Conservation (phyloP, 2,329 filamentous ascomycete genomes). For the Fusarium equiseti region DNA sequence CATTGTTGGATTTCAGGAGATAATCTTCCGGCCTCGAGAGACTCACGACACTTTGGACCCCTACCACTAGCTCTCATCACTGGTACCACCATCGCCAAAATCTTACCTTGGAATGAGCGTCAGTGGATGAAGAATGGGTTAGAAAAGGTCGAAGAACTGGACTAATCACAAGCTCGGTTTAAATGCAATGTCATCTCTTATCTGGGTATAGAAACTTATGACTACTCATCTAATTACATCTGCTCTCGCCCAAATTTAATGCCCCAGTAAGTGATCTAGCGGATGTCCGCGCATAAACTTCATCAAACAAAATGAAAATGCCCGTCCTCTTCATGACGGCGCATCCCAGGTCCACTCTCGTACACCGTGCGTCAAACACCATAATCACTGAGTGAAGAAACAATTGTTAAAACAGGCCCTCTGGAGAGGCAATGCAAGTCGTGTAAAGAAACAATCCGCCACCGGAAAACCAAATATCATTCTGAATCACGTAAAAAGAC, state of each 20-base stretch:
- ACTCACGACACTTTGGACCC: conserved; percentile 89
- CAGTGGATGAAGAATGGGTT: conserved; percentile 63
- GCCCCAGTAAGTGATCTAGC: conserved; percentile 36
- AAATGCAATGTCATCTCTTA: conserved; percentile 46
- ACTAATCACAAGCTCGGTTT: conserved; percentile 22
- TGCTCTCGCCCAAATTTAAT: conserved; percentile 37
- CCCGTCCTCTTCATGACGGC: conserved; percentile 27
- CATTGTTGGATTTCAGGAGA: conserved; percentile 95
- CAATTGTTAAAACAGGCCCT: conserved; percentile 33
- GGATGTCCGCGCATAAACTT: conserved; percentile 51
- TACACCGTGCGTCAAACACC: conserved; percentile 37
- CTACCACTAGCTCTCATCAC: conserved; percentile 85
- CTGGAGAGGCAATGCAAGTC: conserved; percentile 37
- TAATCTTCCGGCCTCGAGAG: conserved; percentile 84
- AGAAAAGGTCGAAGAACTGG: conserved; percentile 47
- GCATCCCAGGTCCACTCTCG: conserved; percentile 15
- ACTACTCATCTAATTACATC: conserved; percentile 54
- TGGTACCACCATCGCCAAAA: conserved; percentile 82
- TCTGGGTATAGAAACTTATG: conserved; percentile 48
- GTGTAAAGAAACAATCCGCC: conserved; percentile 40
- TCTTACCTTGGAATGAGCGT: conserved; percentile 64
- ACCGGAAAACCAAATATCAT: conserved; percentile 43
- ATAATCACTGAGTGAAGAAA: conserved; percentile 30
- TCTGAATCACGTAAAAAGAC: conserved; percentile 47
- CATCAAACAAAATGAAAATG: conserved; percentile 49